Evolutionary conservation across 805 yeast species (phyloP).

Genomic region (Debaryomyces prosopidis): DNA sequence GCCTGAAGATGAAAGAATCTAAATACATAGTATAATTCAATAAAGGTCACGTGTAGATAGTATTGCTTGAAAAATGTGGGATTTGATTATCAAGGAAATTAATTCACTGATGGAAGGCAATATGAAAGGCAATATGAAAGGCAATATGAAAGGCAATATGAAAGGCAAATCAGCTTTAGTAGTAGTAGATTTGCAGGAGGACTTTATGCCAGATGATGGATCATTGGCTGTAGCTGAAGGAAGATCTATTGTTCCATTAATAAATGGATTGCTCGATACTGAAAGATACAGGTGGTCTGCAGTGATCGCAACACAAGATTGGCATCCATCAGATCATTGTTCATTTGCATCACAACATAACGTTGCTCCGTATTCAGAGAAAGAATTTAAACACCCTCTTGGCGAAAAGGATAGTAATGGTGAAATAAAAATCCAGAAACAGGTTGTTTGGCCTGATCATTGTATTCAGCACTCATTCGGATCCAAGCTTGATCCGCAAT

Average conservation of each 20-base stretch:
- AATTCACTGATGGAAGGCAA: not conserved
- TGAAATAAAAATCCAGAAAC: constrained; percentile 26
- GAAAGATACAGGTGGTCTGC: constrained; percentile 54
- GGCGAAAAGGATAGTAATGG: constrained; percentile 24
- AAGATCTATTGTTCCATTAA: constrained; percentile 51
- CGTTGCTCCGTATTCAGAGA: constrained; percentile 49
- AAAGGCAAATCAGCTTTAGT: constrained; percentile 52
- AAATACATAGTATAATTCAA: not conserved
- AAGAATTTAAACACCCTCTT: constrained; percentile 53
- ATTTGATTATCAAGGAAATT: too few species aligned
- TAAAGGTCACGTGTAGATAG: not conserved
- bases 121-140: constrained; percentile 2
- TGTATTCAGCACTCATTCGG: constrained; percentile 77
- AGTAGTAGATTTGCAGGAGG: constrained; percentile 82
- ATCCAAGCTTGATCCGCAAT: constrained; percentile 55
- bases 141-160: too few species aligned
- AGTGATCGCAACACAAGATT: constrained; percentile 76
- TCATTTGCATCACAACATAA: constrained; percentile 78
- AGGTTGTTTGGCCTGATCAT: constrained; percentile 87
- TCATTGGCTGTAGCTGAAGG: constrained; percentile 74
- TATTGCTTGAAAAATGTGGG: not conserved
- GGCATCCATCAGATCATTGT: constrained; percentile 80
- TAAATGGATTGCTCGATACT: constrained; percentile 47
- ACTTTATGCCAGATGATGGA: constrained; percentile 79
- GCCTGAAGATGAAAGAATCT: not conserved